Percentiles rank a stretch among this genome's conserved stretches.
These are phyloP conservation scores for Triticum monococcum DNA, from an alignment of 176 grass and related monocot genomes.

Conservation along the genomic window DNA sequence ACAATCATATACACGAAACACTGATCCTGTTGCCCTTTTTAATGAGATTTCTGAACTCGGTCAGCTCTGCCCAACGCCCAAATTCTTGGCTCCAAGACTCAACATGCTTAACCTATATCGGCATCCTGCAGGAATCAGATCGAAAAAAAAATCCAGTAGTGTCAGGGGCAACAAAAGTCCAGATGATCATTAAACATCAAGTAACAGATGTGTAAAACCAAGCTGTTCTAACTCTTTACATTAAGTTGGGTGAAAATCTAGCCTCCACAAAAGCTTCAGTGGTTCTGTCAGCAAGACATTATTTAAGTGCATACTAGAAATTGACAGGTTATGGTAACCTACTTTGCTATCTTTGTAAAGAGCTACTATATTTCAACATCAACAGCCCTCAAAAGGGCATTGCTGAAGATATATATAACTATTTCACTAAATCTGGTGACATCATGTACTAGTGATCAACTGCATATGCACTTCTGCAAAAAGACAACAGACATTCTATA, in stretches of 20 bases:
- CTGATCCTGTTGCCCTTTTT: background rate
- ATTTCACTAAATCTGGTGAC: background rate
- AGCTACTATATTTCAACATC: background rate
- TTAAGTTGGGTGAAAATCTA: background rate
- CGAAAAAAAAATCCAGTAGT: background rate
- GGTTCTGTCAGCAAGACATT: background rate
- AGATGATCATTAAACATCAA: background rate
- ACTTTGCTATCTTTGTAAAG: background rate
- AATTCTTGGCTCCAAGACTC: background rate
- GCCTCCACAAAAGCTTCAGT: background rate
- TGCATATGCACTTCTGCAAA: background rate
- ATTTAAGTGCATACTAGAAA: background rate
- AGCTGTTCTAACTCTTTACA: background rate
- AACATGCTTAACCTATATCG: background rate
- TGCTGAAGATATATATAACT: background rate
- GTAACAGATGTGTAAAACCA: background rate
- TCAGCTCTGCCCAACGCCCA: background rate
- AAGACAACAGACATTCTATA: background rate
- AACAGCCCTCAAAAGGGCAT: background rate
- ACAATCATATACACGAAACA: background rate
- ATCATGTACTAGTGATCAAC: background rate
- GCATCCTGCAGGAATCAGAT: constrained; percentile 13
- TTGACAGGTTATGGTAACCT: background rate
- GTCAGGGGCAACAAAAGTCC: constrained; percentile 10
- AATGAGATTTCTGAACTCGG: background rate